Evolutionary conservation across 345 rosid genomes (phyloP).

Genomic region (Gossypium anomalum): DNA sequence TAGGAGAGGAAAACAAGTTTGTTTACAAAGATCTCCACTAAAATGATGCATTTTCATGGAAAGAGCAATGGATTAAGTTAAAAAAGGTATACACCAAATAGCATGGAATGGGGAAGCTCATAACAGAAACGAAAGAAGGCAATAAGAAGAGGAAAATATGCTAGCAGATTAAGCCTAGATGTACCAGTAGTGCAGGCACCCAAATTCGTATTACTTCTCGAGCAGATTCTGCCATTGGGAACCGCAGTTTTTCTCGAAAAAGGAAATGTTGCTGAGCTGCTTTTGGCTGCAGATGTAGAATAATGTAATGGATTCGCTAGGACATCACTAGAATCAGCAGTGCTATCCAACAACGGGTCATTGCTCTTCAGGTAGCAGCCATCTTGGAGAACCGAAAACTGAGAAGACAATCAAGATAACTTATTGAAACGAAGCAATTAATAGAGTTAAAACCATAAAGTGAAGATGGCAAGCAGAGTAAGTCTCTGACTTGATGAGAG

Average conservation of each 20-base stretch:
- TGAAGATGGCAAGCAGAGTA: constrained; percentile 7
- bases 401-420: constrained; percentile 17
- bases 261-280: constrained; percentile 6
- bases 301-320: constrained; percentile 19
- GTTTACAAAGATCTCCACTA: neutral
- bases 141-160: constrained; percentile 1
- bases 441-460: neutral
- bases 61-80: neutral
- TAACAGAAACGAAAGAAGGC: neutral
- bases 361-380: constrained; percentile 38
- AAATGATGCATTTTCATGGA: neutral
- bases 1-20: neutral
- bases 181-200: constrained; percentile 44
- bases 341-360: constrained; percentile 27
- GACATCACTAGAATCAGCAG: constrained; percentile 37
- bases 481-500: constrained; percentile 41
- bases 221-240: constrained; percentile 19
- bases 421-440: neutral
- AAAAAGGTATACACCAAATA: neutral
- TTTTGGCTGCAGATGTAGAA: constrained; percentile 16
- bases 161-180: constrained; percentile 7
- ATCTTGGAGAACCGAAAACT: constrained; percentile 44
- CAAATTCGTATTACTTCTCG: constrained; percentile 22
- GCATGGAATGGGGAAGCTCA: neutral
- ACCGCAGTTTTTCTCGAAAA: constrained; percentile 15